Conservation (phyloP, 2,329 filamentous ascomycete genomes). For the Hypomyces rosellus region DNA sequence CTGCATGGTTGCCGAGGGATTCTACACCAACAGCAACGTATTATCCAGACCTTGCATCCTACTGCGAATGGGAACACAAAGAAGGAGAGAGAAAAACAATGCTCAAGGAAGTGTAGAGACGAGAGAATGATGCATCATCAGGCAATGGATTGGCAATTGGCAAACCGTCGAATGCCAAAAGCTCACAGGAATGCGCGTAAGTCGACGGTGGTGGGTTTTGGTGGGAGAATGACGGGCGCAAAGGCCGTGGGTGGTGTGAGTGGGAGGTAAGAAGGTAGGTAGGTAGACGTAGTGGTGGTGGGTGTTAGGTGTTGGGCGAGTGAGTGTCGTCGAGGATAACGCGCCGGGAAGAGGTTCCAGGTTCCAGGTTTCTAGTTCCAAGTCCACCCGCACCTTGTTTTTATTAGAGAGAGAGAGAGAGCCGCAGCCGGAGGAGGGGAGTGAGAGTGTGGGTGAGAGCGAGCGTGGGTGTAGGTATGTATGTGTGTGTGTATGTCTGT, state of each 20-base stretch:
- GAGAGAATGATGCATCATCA: constrained; percentile 20
- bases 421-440: constrained; percentile 4
- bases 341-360: too few relatives aligned
- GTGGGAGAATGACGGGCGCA: too few relatives aligned
- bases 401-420: not conserved
- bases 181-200: too few relatives aligned
- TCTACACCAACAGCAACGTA: constrained; percentile 31
- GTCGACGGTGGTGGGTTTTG: too few relatives aligned
- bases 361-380: too few relatives aligned
- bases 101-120: not conserved
- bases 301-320: too few relatives aligned
- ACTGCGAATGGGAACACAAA: constrained; percentile 15
- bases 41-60: constrained; percentile 31
- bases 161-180: too few relatives aligned
- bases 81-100: not conserved
- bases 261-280: too few relatives aligned
- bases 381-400: too few relatives aligned
- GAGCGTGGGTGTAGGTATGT: not conserved
- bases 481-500: not conserved
- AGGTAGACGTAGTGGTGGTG: too few relatives aligned
- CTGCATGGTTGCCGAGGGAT: constrained; percentile 44
- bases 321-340: too few relatives aligned
- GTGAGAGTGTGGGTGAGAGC: not conserved
- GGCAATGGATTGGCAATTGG: constrained; percentile 3
- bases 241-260: too few relatives aligned